Evolutionary conservation across 345 rosid genomes (phyloP), one percentile per base, ranked within the genome.

Genomic region (Pseudoturritis turrita): DNA sequence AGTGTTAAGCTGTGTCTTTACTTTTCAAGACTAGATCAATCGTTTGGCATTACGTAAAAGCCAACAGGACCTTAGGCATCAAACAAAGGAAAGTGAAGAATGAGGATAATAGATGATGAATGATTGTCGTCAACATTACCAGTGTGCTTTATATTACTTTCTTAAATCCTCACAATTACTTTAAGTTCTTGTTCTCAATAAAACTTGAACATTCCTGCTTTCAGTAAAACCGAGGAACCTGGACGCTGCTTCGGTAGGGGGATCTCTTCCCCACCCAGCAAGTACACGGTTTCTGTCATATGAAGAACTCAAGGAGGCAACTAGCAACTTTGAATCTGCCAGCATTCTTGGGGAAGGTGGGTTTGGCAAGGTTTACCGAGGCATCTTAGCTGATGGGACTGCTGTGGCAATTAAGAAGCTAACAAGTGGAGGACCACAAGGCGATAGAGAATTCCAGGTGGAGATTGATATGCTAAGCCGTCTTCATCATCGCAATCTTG

Each of bases 401-500:
- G 91, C 97, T 69, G 99, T 95, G 21, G 99, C 97, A 11, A 95
- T 95, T 80, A 95, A 95, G 86, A 88, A 93, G 82, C 96, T 95
- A 57, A 84, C 90, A 54, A 71, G 70, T 66, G 99, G 99, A 78
- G 99, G 96, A 37, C 90, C 90, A 59, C 99, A 95, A 79, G 99
- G 99, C 21, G 96, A 86, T 80, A 89, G 87, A 78, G 99, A 95
- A 76, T 95, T 95, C 73, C 79, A 89, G 75, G 98, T 94, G 61
- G 98, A 94, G 89, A 93, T 94, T 78, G 97, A 94, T 83, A 94
- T 94, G 98, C 89, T 94, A 63, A 94, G 97, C 84, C 86, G 98
- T 81, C 85, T 94, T 86, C 98, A 94, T 83, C 98, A 94, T 77
- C 98, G 98, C 68, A 94, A 94, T 81, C 95, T 94, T 78, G 98